A percentile compares a stretch with the other conserved stretches of the same genome.
These are phyloP conservation scores for Mucor lusitanicus DNA, from an alignment of 371 early-diverging fungal species.

Conservation along the genomic window DNA sequence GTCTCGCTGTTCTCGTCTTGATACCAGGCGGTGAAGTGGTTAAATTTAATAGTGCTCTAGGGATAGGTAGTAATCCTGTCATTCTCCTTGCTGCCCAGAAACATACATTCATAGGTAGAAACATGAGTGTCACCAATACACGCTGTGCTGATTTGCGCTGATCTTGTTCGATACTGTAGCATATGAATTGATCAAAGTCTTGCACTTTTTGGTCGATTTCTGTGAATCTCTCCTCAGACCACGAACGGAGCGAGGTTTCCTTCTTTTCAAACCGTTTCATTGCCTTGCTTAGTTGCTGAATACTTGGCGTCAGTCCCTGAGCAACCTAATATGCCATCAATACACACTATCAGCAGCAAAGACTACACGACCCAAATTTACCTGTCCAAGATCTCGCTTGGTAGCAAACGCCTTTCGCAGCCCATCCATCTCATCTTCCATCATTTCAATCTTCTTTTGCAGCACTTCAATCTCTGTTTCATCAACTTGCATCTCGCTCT, in stretches of 20 bases:
- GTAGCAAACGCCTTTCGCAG: constrained; percentile 66
- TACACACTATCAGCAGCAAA: not conserved
- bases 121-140: constrained; percentile 35
- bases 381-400: constrained; percentile 63
- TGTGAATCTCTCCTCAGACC: constrained; percentile 60
- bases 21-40: constrained; percentile 1
- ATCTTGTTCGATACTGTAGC: constrained; percentile 62
- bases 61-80: constrained; percentile 23
- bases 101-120: constrained; percentile 45
- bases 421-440: constrained; percentile 59
- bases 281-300: constrained; percentile 56
- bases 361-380: constrained; percentile 13
- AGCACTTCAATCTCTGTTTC: constrained; percentile 51
- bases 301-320: constrained; percentile 33
- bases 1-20: constrained; percentile 5
- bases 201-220: constrained; percentile 56
- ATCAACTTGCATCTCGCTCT: constrained; percentile 49
- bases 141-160: constrained; percentile 31
- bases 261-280: constrained; percentile 63
- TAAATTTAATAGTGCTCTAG: constrained; percentile 23
- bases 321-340: constrained; percentile 26
- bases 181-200: constrained; percentile 59
- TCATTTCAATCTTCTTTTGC: constrained; percentile 41
- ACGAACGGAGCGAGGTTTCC: constrained; percentile 52
- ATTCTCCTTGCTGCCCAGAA: constrained; percentile 41